Evolutionary conservation across 768 basidiomycete species (phyloP), one percentile per base, ranked within the genome.

Genomic region (Macrolepiota dolichaula): DNA sequence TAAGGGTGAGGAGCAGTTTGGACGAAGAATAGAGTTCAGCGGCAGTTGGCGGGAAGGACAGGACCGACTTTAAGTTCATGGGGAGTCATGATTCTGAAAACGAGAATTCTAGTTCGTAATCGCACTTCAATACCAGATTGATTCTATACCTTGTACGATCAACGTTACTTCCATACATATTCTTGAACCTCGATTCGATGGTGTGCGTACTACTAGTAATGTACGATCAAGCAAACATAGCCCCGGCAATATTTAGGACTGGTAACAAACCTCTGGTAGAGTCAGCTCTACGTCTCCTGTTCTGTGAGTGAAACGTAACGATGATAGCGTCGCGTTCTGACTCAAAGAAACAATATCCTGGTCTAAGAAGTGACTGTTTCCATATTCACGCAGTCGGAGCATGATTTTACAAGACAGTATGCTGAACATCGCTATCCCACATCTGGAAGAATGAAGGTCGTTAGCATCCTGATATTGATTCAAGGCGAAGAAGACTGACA

Each of bases 331-430:
- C 32, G 17, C 51, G 46, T 6, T 11, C 2, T 22, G 3, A 40
- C 24, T 10, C 13, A 27, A 11, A 15, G 13, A 25, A 11, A 17
- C 15, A 9, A 49, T 38, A 37, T 58, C 57, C 10, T 50, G 47
- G 11, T 58, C 40, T 15, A 58, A 35, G 3, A 50, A 12, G 13
- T 49, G 36, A 25, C 56, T 57, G 44, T 57, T 57, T 25, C 56
- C 56, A 27, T 37, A 35, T 17, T 50, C 56, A 11, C 56, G 56
- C 35, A 57, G 56, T 49, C 36, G 46, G 32, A 57, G 56, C 47
- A 57, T 57, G 32, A 57, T 29, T 24, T 50, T 57, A 32, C 56
- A 57, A 4, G 56, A 57, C 7, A 57, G 56, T 1, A 58, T 58
- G 29, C 35, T 58, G 47, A 50, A 51, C 47, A 58, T 37, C 2